Conservation (phyloP, 495 filamentous ascomycete genomes). For the Xylaria intraflava region DNA sequence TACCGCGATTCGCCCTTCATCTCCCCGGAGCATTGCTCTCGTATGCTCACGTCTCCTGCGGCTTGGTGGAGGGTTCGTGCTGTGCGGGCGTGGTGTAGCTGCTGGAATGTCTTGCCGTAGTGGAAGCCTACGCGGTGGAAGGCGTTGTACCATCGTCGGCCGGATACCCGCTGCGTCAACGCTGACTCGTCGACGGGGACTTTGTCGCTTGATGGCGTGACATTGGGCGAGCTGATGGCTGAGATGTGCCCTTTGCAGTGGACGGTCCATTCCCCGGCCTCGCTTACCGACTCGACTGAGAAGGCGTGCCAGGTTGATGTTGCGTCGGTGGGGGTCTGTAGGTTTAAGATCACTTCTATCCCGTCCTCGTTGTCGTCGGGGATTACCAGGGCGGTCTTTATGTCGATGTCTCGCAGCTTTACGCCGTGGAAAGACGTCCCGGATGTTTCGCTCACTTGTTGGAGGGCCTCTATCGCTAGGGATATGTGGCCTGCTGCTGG, state of each 20-base stretch:
- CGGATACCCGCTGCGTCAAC: constrained; percentile 15
- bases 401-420: constrained; percentile 33
- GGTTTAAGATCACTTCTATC: constrained; percentile 18
- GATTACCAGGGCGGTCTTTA: constrained; percentile 34
- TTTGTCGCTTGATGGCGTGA: not conserved
- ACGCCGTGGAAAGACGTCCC: constrained; percentile 9
- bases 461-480: constrained; percentile 38
- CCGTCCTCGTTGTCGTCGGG: constrained; percentile 22
- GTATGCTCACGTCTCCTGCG: constrained; percentile 9
- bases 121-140: constrained; percentile 19
- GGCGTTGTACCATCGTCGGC: constrained; percentile 15
- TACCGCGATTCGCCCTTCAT: constrained; percentile 22
- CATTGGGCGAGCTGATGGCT: not conserved
- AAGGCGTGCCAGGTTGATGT: constrained; percentile 12
- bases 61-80: constrained; percentile 11
- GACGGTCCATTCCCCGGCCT: constrained; percentile 12
- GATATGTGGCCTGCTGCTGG: constrained; percentile 44
- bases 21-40: constrained; percentile 1
- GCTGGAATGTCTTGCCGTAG: constrained; percentile 17
- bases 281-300: constrained; percentile 12
- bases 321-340: constrained; percentile 10
- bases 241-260: constrained; percentile 16
- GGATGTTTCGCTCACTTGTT: constrained; percentile 15
- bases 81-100: constrained; percentile 11
- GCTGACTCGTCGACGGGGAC: constrained; percentile 11